A percentile compares a stretch with the other conserved stretches of the same genome.
Evolutionary conservation across 345 rosid species (phyloP).

Genomic region (Moricandia moricandioides): DNA sequence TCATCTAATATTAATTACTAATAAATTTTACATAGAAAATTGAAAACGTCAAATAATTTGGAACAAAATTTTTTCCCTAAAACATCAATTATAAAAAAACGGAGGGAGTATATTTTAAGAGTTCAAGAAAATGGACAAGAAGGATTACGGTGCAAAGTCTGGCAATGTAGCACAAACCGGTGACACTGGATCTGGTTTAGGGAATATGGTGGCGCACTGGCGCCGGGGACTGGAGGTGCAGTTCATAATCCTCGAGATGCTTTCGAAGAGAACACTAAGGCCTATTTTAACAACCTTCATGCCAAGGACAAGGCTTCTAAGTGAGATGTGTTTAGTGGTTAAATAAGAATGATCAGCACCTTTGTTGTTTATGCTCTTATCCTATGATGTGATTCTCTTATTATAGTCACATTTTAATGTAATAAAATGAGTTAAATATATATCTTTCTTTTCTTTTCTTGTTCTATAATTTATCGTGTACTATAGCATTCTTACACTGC

Average conservation of each 20-base stretch:
- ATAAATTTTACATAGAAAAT: no score
- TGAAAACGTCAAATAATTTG: no score
- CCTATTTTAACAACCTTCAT: slow-evolving; percentile 18
- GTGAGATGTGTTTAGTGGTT: not conserved
- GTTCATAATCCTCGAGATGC: slow-evolving; percentile 4
- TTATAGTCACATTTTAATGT: not conserved
- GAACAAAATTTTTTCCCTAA: no score
- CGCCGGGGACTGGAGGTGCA: slow-evolving; percentile 14
- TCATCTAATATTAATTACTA: no score
- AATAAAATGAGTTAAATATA: slow-evolving; percentile 1
- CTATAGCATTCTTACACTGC: not conserved
- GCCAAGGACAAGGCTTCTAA: slow-evolving; percentile 8
- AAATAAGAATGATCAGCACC: not conserved
- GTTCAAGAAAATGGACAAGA: slow-evolving; percentile 12
- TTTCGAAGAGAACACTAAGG: slow-evolving; percentile 11
- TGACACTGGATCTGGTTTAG: not conserved
- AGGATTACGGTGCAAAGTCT: not conserved
- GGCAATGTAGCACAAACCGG: slow-evolving; percentile 9
- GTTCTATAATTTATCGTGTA: not conserved
- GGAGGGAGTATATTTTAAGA: no score
- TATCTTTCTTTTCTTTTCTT: not conserved
- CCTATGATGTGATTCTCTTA: not conserved
- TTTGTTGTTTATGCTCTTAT: slow-evolving; percentile 2
- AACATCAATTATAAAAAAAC: no score
- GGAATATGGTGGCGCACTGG: slow-evolving; percentile 26